Evolutionary conservation across 208 protist species (phyloP), one percentile per base, ranked within the genome.

Genomic region (Crithidia fasciculata): DNA sequence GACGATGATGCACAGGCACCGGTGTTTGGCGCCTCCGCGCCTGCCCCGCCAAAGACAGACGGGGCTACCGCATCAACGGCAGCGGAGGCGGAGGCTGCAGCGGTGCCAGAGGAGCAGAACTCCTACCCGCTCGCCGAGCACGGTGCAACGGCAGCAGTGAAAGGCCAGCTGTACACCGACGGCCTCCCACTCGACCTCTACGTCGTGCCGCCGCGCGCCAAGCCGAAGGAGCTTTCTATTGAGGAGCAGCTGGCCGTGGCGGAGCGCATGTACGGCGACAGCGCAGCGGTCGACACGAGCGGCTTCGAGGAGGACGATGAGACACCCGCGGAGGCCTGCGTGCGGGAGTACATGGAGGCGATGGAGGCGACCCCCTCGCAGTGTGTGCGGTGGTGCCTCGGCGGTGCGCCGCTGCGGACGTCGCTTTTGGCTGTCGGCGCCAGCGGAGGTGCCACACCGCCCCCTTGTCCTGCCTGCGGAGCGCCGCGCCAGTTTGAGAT

Each of bases 321-420:
- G 68, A 72, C 85, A 45, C 66, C 84, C 10, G 74, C 75, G 44
- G 92, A 97, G 45, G 78, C 83, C 54, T 82, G 77, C 36, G 66
- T 90, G 56, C 82, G 84, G 41, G 90, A 93, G 76, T 97, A 93
- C 77, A 85, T 97, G 72, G 84, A 88, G 71, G 68, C 82, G 39
- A 88, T 97, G 56, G 81, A 86, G 65, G 72, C 70, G 52, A 74
- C 72, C 49, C 88, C 90, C 7, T 87, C 93, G 47, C 93, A 97
- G 79, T 95, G 90, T 71, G 83, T 97, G 64, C 86, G 93, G 37
- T 97, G 93, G 90, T 90, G 86, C 66, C 87, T 81, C n/a, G 88
- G 76, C 28, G 85, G 85, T 9, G 43, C 74, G 5, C 90, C 89
- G n/a, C 67, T 96, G 36, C 85, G 85, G 13, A 86, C 87, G 2